Base-by-base conservation (phyloP, 106 monocot species). In the Chionographis japonica region DNA sequence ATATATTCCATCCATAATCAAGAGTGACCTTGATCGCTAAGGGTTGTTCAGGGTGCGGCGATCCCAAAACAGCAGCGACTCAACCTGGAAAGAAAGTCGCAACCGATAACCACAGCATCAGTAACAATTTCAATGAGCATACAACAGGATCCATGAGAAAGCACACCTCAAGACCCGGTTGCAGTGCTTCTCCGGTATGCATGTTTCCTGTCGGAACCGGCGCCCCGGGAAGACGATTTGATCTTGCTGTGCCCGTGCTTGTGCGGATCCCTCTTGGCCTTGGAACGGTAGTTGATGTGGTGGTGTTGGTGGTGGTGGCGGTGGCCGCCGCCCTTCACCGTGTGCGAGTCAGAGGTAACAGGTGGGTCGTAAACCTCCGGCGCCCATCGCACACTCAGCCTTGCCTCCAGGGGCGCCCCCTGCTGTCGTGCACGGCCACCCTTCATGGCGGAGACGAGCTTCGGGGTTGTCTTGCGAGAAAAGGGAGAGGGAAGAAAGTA, bases 351-450 rank as follows among this genome's bases (percentile, higher is more conserved):
- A 63, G 85, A 79, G 13, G 81, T 85, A 16, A 79, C 68, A 64
- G 88, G 88, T 4, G 88, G 88, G 36, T 89, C 85, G 56, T 89
- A 85, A 38, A 89, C 88, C 13, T 85, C 81, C 27, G 78, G 78
- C 39, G 88, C 88, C 88, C 88, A 89, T 68, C 65, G 79, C 35
- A 89, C 85, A 50, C 59, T 76, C 62, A 79, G 50, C 27, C 62
- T 62, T 12, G 36, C 12, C 7, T 62, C 54, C 36, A 68, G 50
- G 37, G 27, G 3, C 12, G 52, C 71, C 13, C 84, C 88, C 1
- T 27, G 27, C 12, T 56, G 40, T 52, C 54, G 39, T 15, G 52
- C 73, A 50, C 85, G 84, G 19, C 75, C 63, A 69, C 88, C 88
- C 73, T 85, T 89, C 18, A 89, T 50, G 1, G 81, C 78, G 39